Percentiles rank a stretch among this genome's conserved stretches.
Evolutionary conservation across 2,329 filamentous ascomycete species (phyloP).

Genomic region (Penicillium sp.): DNA sequence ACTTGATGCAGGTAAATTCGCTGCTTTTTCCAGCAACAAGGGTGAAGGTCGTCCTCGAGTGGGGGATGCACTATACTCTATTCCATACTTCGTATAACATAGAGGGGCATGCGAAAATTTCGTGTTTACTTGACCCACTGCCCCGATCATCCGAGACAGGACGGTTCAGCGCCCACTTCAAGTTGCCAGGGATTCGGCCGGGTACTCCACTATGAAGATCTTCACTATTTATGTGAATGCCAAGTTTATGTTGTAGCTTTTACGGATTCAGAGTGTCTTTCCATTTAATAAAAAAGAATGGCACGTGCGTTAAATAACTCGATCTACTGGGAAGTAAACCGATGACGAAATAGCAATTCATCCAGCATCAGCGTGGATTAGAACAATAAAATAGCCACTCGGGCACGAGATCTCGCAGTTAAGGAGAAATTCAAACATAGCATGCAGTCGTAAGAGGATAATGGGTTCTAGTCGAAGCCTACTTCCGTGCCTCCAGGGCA

Average conservation of each 20-base stretch:
- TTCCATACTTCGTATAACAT: too few relatives aligned
- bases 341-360: neutral
- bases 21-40: neutral
- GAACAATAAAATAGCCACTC: neutral
- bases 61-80: too few relatives aligned
- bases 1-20: slow-evolving; percentile 9
- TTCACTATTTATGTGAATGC: neutral
- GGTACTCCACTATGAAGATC: neutral
- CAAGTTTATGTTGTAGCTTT: too few relatives aligned
- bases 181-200: neutral
- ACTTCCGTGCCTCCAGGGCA: slow-evolving; percentile 33
- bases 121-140: neutral
- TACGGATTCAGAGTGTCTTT: neutral
- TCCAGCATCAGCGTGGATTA: neutral
- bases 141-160: neutral
- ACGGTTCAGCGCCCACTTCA: neutral
- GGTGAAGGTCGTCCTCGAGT: neutral
- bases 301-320: neutral
- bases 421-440: neutral
- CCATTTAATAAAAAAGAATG: neutral
- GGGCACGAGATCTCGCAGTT: neutral
- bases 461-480: slow-evolving; percentile 1
- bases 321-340: neutral
- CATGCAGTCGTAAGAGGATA: neutral
- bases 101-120: neutral